These are phyloP conservation scores for Cymbopogon citratus DNA, from an alignment of 176 grass and related monocot species.

Conservation along the genomic window DNA sequence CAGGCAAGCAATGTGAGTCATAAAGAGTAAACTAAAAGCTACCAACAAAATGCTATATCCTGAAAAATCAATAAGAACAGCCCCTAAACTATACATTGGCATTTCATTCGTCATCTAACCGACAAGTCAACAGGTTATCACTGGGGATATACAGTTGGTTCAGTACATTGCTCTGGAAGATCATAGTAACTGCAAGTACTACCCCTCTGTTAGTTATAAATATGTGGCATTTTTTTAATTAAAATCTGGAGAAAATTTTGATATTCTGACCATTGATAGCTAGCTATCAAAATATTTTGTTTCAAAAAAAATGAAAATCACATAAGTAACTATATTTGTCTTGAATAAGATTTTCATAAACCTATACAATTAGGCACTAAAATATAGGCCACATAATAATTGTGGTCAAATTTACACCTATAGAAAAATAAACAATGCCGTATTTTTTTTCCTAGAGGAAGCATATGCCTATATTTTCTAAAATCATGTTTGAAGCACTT, in stretches of 20 bases:
- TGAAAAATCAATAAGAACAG: conserved; percentile 9
- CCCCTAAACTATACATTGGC: conserved; percentile 30
- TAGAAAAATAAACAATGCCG: background rate
- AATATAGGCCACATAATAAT: background rate
- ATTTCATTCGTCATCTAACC: conserved; percentile 27
- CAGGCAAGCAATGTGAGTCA: background rate
- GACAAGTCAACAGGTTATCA: conserved; percentile 43
- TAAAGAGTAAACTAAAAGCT: conserved; percentile 16
- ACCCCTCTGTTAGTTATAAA: background rate
- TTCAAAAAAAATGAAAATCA: background rate
- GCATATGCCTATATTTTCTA: background rate
- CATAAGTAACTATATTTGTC: background rate
- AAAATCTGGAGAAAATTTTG: background rate
- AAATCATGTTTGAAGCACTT: background rate
- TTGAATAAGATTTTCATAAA: background rate
- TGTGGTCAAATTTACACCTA: background rate
- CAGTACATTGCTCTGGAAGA: conserved; percentile 16
- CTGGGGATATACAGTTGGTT: conserved; percentile 25
- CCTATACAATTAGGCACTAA: background rate
- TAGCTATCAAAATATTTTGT: background rate
- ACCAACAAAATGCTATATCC: conserved; percentile 32
- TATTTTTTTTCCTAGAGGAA: background rate
- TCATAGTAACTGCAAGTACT: background rate
- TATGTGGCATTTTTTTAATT: background rate
- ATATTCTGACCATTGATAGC: background rate